Base-by-base conservation (phyloP, 306 rosid species). In the Fragaria nilgerrensis region DNA sequence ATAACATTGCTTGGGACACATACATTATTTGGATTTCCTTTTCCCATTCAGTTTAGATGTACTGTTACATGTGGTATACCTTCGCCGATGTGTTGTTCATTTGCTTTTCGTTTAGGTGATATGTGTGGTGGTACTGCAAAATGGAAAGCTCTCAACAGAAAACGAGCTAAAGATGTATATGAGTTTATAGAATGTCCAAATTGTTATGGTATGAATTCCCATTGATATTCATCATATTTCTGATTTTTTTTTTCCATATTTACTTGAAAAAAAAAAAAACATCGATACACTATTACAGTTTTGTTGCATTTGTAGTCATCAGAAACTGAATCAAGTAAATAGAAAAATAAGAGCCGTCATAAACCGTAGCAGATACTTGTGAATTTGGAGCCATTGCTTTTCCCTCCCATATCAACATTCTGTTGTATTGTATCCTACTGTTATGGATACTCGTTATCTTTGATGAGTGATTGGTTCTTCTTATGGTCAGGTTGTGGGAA, bases 111-210 rank as follows among this genome's bases (percentile, higher is more conserved):
- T 87, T 78, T 86, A 94, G 98, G 96, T 85, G 97, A 94, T 85
- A 90, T 94, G 98, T 94, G 98, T 78, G 98, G 98, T 79, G 97
- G 98, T 81, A 94, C 97, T 53, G 98, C 96, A 82, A 94, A 94
- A 87, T 94, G 98, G 98, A 94, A 94, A 90, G 98, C 98, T 82
- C 89, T 92, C 4, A 94, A 92, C 73, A 88, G 98, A 87, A 94
- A 94, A 86, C 89, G 97, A 8, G 98, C 97, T 7, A 90, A 92
- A 83, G 98, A 92, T 75, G 97, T 94, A 29, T 94, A 89, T 32
- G 97, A 89, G 84, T 94, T 94, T 65, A 92, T 95, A 4, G 98
- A 94, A 74, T 94, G 98, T 87, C 98, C 98, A 53, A 94, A 94
- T 80, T 94, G 98, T 87, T 94, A 89, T 5, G 98, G 98, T 94